Conservation (phyloP, 2,329 filamentous ascomycete genomes). For the Apiospora arundinis region DNA sequence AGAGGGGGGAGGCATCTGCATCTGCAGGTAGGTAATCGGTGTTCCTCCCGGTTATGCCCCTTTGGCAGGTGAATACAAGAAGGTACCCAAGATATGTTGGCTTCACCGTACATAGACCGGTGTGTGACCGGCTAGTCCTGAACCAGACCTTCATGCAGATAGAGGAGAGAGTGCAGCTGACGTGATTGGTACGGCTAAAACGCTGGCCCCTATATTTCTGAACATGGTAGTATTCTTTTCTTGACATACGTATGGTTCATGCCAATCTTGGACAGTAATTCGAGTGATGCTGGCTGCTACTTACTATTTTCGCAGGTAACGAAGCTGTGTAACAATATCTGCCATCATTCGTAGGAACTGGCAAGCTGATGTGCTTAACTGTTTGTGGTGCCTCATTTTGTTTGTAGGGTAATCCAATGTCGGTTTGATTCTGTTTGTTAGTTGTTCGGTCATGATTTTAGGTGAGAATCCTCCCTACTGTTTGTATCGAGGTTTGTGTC, state of each 20-base stretch:
- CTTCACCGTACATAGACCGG: neutral
- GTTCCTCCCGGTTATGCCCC: neutral
- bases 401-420: neutral
- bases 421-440: neutral
- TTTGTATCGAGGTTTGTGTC: neutral
- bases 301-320: neutral
- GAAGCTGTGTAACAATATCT: neutral
- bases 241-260: neutral
- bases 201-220: neutral
- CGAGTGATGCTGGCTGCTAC: neutral
- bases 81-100: neutral
- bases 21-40: neutral
- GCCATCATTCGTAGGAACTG: neutral
- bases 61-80: no score
- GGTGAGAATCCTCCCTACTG: neutral
- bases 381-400: neutral
- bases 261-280: neutral
- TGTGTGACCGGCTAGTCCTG: slow-evolving; percentile 2
- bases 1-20: slow-evolving; percentile 2
- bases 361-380: neutral
- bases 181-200: slow-evolving; percentile 11
- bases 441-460: neutral
- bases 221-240: neutral
- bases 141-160: neutral
- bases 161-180: neutral